phyloP scores from a whole-genome alignment of 2,329 filamentous ascomycete genomes.

The Aspergillus bombycis region DNA sequence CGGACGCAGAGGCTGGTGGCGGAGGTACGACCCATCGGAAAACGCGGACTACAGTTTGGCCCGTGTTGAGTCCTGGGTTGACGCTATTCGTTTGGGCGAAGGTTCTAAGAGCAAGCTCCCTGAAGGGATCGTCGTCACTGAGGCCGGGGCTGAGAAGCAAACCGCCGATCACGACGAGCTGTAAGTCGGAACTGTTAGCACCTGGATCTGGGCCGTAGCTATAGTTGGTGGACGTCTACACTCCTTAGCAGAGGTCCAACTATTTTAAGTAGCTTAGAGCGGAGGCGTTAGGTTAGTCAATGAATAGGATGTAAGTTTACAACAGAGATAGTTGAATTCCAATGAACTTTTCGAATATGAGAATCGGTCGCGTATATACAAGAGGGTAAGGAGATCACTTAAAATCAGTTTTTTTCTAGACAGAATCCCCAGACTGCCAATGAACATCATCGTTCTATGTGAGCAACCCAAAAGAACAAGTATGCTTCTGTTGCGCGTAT shows the following conservation, averaged over 20 bases:
- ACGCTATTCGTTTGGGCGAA: slow-evolving; percentile 87
- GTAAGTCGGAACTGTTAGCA: slow-evolving; percentile 18
- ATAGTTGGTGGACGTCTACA: background rate
- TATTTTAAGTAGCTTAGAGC: background rate
- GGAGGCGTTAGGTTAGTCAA: background rate
- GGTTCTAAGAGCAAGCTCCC: slow-evolving; percentile 77
- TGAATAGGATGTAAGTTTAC: background rate
- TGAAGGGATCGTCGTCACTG: slow-evolving; percentile 56
- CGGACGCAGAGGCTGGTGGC: slow-evolving; percentile 83
- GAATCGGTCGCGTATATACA: slow-evolving; percentile 27
- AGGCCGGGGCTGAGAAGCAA: slow-evolving; percentile 39
- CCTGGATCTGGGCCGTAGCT: background rate
- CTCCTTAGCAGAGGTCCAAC: background rate
- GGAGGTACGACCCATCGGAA: slow-evolving; percentile 63
- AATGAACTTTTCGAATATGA: slow-evolving; percentile 3
- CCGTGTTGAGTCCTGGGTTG: slow-evolving; percentile 81
- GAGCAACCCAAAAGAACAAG: slow-evolving; percentile 9
- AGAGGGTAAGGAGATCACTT: slow-evolving; percentile 10
- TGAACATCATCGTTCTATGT: slow-evolving; percentile 17
- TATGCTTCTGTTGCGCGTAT: slow-evolving; percentile 4
- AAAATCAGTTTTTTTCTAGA: slow-evolving; percentile 6
- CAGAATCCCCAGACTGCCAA: slow-evolving; percentile 4
- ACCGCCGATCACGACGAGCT: slow-evolving; percentile 50
- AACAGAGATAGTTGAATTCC: background rate
- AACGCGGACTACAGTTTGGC: slow-evolving; percentile 56